A percentile compares a stretch with the other conserved stretches of the same genome.
These are phyloP conservation scores for Wickerhamiella bombiphila DNA, from an alignment of 805 yeast species.

Conservation along the genomic window DNA sequence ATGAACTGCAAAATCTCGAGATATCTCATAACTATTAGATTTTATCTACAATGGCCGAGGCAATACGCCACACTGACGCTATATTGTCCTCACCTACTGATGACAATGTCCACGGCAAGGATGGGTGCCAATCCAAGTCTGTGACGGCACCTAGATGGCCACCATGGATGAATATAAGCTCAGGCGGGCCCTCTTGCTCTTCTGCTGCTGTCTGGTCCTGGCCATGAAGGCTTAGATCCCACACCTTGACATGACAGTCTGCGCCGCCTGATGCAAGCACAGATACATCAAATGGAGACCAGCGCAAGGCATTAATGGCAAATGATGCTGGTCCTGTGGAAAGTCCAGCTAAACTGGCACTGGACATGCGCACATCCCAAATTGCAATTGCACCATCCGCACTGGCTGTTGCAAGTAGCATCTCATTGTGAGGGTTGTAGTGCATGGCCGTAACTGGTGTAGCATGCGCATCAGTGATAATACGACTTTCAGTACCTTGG, in stretches of 20 bases:
- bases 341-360: slow-evolving; percentile 44
- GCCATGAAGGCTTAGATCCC: slow-evolving; percentile 55
- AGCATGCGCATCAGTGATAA: slow-evolving; percentile 33
- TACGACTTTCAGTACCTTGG: slow-evolving; percentile 4
- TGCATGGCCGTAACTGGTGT: slow-evolving; percentile 56
- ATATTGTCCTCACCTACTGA: slow-evolving; percentile 65
- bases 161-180: slow-evolving; percentile 66
- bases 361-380: slow-evolving; percentile 59
- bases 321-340: slow-evolving; percentile 38
- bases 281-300: slow-evolving; percentile 36
- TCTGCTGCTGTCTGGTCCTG: slow-evolving; percentile 41
- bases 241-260: slow-evolving; percentile 56
- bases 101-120: slow-evolving; percentile 40
- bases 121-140: slow-evolving; percentile 56
- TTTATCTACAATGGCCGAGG: slow-evolving; percentile 28
- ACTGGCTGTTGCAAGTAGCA: slow-evolving; percentile 60
- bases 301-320: slow-evolving; percentile 30
- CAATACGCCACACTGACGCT: slow-evolving; percentile 63
- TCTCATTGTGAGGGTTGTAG: slow-evolving; percentile 41
- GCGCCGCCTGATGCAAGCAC: slow-evolving; percentile 43
- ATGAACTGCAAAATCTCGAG: too few species aligned
- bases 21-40: slow-evolving; percentile 1
- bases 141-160: slow-evolving; percentile 65
- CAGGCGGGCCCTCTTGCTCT: slow-evolving; percentile 55
- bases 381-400: slow-evolving; percentile 58